phyloP scores from a whole-genome alignment of 31 red algal species.

The Porphyra umbilicalis region DNA sequence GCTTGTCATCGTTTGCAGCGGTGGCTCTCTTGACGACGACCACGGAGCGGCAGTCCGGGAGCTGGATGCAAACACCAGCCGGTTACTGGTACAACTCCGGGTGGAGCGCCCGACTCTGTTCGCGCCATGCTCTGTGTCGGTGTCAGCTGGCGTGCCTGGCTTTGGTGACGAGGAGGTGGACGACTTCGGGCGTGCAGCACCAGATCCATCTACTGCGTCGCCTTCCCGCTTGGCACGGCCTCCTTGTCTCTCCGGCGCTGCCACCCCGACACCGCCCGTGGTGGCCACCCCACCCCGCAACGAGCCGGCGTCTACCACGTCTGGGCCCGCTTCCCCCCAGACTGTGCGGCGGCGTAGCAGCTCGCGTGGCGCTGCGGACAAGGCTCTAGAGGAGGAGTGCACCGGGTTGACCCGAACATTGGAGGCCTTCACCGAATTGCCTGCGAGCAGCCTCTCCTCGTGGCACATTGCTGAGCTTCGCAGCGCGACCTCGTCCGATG shows the following conservation, averaged over 20 bases:
- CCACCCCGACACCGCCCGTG: too few relatives aligned
- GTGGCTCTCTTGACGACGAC: not conserved
- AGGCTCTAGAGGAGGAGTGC: not conserved
- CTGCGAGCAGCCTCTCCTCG: not conserved
- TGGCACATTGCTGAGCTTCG: not conserved
- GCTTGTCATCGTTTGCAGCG: too few relatives aligned
- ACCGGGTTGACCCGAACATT: not conserved
- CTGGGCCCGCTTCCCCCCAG: too few relatives aligned
- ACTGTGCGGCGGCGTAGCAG: not conserved
- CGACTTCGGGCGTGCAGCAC: too few relatives aligned
- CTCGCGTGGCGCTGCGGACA: not conserved
- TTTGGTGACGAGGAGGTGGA: not conserved
- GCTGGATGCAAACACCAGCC: not conserved
- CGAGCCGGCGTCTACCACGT: too few relatives aligned
- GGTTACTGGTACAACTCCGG: not conserved
- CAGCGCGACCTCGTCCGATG: not conserved
- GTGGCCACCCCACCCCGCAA: too few relatives aligned
- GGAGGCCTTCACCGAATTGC: not conserved
- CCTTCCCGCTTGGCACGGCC: too few relatives aligned
- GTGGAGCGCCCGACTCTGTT: not conserved
- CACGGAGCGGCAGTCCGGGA: not conserved
- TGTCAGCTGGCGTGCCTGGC: not conserved
- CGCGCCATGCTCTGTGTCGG: not conserved
- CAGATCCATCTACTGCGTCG: not conserved
- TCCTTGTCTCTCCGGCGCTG: too few relatives aligned